phyloP scores from a whole-genome alignment of 2,329 filamentous ascomycete species.

The Diplodia intermedia region DNA sequence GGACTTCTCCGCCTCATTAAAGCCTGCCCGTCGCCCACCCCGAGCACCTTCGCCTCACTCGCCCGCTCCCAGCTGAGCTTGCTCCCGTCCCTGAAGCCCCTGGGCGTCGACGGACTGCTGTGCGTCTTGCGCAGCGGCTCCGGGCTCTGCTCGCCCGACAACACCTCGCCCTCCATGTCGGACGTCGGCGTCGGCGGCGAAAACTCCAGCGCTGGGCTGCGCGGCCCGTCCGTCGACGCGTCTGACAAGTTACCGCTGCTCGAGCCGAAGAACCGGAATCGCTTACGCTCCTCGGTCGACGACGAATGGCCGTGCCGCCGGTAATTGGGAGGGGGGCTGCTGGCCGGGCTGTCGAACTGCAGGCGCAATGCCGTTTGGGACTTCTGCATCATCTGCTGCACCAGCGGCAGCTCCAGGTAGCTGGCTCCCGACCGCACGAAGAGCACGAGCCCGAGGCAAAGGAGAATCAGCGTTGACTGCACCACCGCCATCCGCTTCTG shows the following conservation, averaged over 20 bases:
- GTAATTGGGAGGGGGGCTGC: conserved; percentile 45
- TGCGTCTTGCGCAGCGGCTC: conserved; percentile 45
- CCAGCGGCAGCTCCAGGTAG: conserved; percentile 52
- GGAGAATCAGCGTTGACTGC: conserved; percentile 84
- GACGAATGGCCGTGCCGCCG: conserved; percentile 43
- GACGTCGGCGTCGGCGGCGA: conserved; percentile 46
- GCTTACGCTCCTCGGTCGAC: conserved; percentile 42
- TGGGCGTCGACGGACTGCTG: conserved; percentile 54
- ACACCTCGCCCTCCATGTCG: conserved; percentile 33
- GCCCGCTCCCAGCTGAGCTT: conserved; percentile 44
- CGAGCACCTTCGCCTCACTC: conserved; percentile 36
- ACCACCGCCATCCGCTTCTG: conserved; percentile 92
- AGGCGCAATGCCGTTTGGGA: conserved; percentile 42
- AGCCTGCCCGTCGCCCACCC: conserved; percentile 32
- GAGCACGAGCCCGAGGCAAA: conserved; percentile 86
- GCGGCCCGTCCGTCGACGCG: conserved; percentile 43
- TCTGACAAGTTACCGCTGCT: conserved; percentile 38
- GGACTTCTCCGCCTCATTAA: conserved; percentile 42
- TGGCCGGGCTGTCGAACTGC: conserved; percentile 47
- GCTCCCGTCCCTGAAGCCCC: conserved; percentile 50
- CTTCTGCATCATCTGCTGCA: conserved; percentile 53
- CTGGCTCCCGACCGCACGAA: conserved; percentile 61
- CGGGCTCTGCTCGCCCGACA: conserved; percentile 24
- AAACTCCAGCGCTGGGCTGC: conserved; percentile 42
- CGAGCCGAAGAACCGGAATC: conserved; percentile 28